These are phyloP conservation scores for Dianthus caryophyllus DNA, from an alignment of 148 eudicot species.

Conservation along the genomic window DNA sequence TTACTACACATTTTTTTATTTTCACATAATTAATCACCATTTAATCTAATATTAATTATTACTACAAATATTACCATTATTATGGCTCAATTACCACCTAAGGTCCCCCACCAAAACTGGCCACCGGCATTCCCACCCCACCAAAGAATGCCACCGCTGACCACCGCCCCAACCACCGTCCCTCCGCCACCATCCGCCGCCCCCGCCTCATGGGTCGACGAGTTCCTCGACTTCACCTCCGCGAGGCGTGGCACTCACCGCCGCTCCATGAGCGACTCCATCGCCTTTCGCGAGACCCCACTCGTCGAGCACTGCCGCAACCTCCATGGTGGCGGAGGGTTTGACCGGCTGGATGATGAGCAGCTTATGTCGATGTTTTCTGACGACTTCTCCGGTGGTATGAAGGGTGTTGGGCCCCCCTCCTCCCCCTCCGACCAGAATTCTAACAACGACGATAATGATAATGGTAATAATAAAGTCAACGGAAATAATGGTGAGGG, in stretches of 20 bases:
- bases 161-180: slow-evolving; percentile 19
- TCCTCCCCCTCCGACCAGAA: slow-evolving; percentile 47
- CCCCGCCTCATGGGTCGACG: slow-evolving; percentile 62
- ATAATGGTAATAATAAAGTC: neutral
- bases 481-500: slow-evolving; percentile 9
- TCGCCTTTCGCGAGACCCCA: slow-evolving; percentile 64
- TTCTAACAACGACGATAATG: slow-evolving; percentile 23
- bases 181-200: neutral
- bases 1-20: neutral
- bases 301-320: slow-evolving; percentile 31
- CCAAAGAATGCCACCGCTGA: slow-evolving; percentile 48
- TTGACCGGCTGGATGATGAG: slow-evolving; percentile 71
- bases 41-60: too few relatives aligned
- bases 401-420: slow-evolving; percentile 18
- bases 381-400: slow-evolving; percentile 36
- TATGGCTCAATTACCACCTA: slow-evolving; percentile 90
- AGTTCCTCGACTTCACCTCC: slow-evolving; percentile 75
- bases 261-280: slow-evolving; percentile 72
- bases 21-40: neutral
- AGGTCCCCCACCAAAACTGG: slow-evolving; percentile 60
- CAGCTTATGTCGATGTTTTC: slow-evolving; percentile 79
- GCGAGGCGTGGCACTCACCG: slow-evolving; percentile 54
- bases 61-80: too few relatives aligned
- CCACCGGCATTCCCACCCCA: slow-evolving; percentile 44
- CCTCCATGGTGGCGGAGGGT: slow-evolving; percentile 31